Evolutionary conservation across 2,329 filamentous ascomycete genomes (phyloP).

Genomic region (Lecanicillium sp.): DNA sequence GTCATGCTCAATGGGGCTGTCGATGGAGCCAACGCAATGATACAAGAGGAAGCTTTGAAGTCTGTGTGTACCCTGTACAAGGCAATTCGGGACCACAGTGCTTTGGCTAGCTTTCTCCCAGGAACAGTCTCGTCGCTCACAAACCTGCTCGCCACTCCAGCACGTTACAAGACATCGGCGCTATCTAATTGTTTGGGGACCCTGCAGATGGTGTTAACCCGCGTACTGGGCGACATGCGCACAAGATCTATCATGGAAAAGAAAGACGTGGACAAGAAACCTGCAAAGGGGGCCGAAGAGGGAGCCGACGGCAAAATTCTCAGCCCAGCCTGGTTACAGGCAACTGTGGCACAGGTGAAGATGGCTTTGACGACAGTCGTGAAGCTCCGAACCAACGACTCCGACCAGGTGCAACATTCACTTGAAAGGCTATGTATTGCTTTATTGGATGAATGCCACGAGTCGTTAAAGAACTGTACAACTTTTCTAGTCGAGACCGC

Average conservation of each 20-base stretch:
- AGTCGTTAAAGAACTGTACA: constrained; percentile 60
- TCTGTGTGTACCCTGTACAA: constrained; percentile 55
- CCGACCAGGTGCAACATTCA: constrained; percentile 57
- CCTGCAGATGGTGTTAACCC: constrained; percentile 45
- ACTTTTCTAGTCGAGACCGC: constrained; percentile 73
- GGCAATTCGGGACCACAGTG: constrained; percentile 62
- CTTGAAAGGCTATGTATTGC: constrained; percentile 64
- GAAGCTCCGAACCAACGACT: constrained; percentile 63
- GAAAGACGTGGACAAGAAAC: constrained; percentile 16
- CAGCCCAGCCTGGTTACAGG: constrained; percentile 62
- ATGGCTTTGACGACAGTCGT: constrained; percentile 71
- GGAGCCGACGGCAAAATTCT: constrained; percentile 30
- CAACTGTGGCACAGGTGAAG: constrained; percentile 73
- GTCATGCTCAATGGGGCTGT: constrained; percentile 68
- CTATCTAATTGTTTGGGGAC: constrained; percentile 54
- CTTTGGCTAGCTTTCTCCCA: constrained; percentile 78
- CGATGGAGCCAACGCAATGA: constrained; percentile 53
- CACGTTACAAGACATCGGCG: constrained; percentile 47
- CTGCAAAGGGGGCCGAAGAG: constrained; percentile 11
- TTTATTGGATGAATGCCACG: constrained; percentile 70
- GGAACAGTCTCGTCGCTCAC: constrained; percentile 77
- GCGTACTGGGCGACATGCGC: constrained; percentile 49
- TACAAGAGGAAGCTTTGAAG: constrained; percentile 62
- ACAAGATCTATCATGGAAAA: constrained; percentile 37
- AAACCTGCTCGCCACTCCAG: constrained; percentile 63